Evolutionary conservation across 1,284 basidiomycete genomes (phyloP).

Genomic region (Porogramme epimiltina): DNA sequence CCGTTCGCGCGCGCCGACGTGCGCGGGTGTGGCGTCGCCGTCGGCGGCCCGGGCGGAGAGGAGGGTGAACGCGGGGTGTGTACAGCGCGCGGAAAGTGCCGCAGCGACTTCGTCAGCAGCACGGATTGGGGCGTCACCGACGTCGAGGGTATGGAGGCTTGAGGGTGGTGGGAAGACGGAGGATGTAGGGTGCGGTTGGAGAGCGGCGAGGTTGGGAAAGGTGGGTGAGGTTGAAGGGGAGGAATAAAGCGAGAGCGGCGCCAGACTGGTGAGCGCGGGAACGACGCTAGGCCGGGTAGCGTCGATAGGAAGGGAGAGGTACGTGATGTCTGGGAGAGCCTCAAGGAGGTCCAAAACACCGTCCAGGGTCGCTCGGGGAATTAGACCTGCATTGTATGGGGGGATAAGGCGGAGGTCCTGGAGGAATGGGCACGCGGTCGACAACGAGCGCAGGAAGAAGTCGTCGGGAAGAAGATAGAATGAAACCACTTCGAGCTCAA

Average conservation of each 20-base stretch:
- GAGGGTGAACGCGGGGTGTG: conserved; percentile 16
- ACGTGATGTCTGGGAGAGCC: conserved; percentile 14
- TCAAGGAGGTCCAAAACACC: conserved; percentile 18
- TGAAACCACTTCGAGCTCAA: conserved; percentile 19
- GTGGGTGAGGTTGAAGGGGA: not conserved
- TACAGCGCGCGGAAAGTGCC: conserved; percentile 20
- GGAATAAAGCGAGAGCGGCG: not conserved
- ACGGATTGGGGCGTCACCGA: conserved; percentile 19
- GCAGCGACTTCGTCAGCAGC: conserved; percentile 18
- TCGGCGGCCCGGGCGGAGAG: conserved; percentile 11
- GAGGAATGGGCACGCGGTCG: conserved; percentile 19
- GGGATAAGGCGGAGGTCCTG: conserved; percentile 19
- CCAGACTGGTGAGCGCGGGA: not conserved
- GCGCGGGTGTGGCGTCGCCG: conserved; percentile 13
- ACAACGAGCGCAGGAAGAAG: conserved; percentile 14
- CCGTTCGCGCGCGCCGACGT: conserved; percentile 9
- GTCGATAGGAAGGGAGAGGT: conserved; percentile 17
- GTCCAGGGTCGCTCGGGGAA: conserved; percentile 18
- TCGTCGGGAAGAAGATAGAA: conserved; percentile 18
- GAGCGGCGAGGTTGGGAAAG: not conserved
- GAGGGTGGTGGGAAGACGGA: not conserved
- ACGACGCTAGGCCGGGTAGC: conserved; percentile 1
- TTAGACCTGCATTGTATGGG: conserved; percentile 18
- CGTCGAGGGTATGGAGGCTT: conserved; percentile 14
- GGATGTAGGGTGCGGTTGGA: not conserved